phyloP scores from a whole-genome alignment of 768 basidiomycete genomes.

The Rhizopogon vinicolor region DNA sequence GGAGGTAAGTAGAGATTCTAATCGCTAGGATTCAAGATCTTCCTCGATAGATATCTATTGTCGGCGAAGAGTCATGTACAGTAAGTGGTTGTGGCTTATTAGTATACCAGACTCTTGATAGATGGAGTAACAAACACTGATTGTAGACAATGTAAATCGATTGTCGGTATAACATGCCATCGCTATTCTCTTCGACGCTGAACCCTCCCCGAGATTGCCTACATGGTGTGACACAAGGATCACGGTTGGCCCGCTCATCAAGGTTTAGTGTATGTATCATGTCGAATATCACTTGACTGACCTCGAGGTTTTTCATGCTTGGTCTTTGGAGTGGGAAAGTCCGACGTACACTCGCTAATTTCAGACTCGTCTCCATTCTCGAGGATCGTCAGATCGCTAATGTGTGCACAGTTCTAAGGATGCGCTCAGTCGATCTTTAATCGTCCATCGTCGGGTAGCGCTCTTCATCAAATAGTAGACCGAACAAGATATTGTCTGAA shows the following conservation, averaged over 20 bases:
- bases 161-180: no score
- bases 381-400: slow-evolving; percentile 75
- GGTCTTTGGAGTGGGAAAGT: neutral
- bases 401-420: slow-evolving; percentile 45
- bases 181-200: no score
- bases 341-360: slow-evolving; percentile 68
- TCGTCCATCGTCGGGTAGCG: slow-evolving; percentile 59
- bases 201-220: no score
- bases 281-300: slow-evolving; percentile 16
- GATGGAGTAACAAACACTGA: no score
- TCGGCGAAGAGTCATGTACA: no score
- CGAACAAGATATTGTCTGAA: no score
- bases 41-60: no score
- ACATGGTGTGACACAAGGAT: slow-evolving; percentile 94
- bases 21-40: no score
- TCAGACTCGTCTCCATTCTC: slow-evolving; percentile 88
- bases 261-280: slow-evolving; percentile 5
- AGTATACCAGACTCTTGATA: no score
- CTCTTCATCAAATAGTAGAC: slow-evolving; percentile 44
- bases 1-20: no score
- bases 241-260: slow-evolving; percentile 76
- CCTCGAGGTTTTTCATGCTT: slow-evolving; percentile 52
- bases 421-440: neutral
- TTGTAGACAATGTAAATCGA: no score
- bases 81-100: no score